These are phyloP conservation scores for Myxozyma mucilagina DNA, from an alignment of 805 yeast species.

Conservation along the genomic window DNA sequence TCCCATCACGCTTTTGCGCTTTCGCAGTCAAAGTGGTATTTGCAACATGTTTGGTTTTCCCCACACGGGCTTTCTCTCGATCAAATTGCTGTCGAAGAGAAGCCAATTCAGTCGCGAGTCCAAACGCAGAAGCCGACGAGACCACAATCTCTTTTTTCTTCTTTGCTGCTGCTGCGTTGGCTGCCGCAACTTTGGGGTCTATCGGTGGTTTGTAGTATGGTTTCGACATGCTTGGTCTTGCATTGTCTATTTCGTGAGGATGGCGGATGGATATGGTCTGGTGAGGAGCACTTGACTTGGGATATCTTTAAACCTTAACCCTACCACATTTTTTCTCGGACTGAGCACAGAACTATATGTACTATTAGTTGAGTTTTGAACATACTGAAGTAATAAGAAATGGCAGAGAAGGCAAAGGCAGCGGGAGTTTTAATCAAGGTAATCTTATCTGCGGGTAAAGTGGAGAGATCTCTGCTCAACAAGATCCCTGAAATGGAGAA, in stretches of 20 bases:
- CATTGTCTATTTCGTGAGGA: not conserved
- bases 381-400: no score
- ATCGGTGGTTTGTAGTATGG: slow-evolving; percentile 15
- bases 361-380: no score
- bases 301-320: not conserved
- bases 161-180: not conserved
- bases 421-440: not conserved
- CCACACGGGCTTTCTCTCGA: slow-evolving; percentile 12
- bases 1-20: not conserved
- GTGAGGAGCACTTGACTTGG: not conserved
- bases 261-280: not conserved
- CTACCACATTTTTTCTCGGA: not conserved
- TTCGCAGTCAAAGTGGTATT: not conserved
- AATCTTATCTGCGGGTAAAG: not conserved
- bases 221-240: not conserved
- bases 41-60: slow-evolving; percentile 2
- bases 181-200: slow-evolving; percentile 8
- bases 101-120: slow-evolving; percentile 25
- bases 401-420: not conserved
- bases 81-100: slow-evolving; percentile 22
- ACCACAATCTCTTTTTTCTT: slow-evolving; percentile 18
- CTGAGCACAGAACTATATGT: not conserved
- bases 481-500: not conserved
- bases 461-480: not conserved
- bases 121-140: slow-evolving; percentile 27